Evolutionary conservation across 495 filamentous ascomycete genomes (phyloP).

Genomic region (Margaritispora aquatica): DNA sequence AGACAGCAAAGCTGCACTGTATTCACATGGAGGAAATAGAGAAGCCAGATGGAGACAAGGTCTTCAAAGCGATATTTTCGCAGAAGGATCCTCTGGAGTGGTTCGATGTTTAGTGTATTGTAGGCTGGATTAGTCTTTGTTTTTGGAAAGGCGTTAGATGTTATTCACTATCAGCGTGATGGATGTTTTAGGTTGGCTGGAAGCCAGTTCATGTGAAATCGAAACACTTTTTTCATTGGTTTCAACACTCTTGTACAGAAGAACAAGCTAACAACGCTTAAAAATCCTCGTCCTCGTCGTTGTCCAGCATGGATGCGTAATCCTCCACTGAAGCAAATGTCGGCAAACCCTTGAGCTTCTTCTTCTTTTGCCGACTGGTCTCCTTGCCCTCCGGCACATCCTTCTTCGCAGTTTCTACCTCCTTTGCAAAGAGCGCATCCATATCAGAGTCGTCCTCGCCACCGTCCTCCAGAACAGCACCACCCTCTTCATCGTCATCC

Average conservation of each 20-base stretch:
- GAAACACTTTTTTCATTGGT: neutral
- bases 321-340: conserved; percentile 91
- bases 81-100: conserved; percentile 47
- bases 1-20: conserved; percentile 41
- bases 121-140: neutral
- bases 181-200: too few species aligned
- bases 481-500: conserved; percentile 37
- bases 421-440: conserved; percentile 30
- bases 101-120: conserved; percentile 31
- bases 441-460: conserved; percentile 46
- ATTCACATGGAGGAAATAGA: conserved; percentile 46
- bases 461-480: conserved; percentile 41
- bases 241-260: neutral
- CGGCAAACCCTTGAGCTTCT: conserved; percentile 82
- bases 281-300: conserved; percentile 48
- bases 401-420: conserved; percentile 19
- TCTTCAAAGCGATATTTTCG: conserved; percentile 45
- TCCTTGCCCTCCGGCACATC: conserved; percentile 33
- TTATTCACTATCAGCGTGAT: too few species aligned
- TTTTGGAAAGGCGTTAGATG: neutral
- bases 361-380: conserved; percentile 56
- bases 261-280: neutral
- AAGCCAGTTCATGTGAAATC: too few species aligned
- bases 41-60: conserved; percentile 35
- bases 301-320: conserved; percentile 79